phyloP scores from a whole-genome alignment of 2,329 filamentous ascomycete genomes.

The Hypoxylon rubiginosum region DNA sequence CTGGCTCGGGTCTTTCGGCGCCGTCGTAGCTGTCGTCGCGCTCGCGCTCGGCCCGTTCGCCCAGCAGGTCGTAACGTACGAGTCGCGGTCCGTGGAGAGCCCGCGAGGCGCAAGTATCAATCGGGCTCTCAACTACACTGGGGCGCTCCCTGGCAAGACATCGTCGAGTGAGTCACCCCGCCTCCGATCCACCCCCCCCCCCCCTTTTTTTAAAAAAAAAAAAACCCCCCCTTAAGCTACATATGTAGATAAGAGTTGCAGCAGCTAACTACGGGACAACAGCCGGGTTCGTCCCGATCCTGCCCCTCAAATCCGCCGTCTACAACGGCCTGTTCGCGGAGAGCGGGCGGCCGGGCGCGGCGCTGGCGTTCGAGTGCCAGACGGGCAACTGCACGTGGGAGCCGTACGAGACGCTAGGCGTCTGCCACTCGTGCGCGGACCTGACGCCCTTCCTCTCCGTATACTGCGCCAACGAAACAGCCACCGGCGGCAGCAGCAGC shows the following conservation, averaged over 20 bases:
- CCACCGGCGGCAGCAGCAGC: not conserved
- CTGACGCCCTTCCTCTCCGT: slow-evolving; percentile 48
- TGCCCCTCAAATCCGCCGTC: slow-evolving; percentile 53
- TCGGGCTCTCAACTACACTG: slow-evolving; percentile 49
- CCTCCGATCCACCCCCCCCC: no score
- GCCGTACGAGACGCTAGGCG: slow-evolving; percentile 48
- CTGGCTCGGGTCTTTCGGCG: slow-evolving; percentile 49
- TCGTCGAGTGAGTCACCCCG: slow-evolving; percentile 39
- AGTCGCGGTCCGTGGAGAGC: slow-evolving; percentile 42
- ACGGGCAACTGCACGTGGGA: slow-evolving; percentile 52
- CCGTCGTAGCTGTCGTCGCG: slow-evolving; percentile 47
- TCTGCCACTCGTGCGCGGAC: slow-evolving; percentile 48
- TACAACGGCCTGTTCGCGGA: slow-evolving; percentile 54
- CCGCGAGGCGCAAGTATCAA: slow-evolving; percentile 45
- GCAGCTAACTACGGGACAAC: slow-evolving; percentile 7
- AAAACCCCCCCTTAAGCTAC: no score
- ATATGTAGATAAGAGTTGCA: not conserved
- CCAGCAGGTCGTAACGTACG: slow-evolving; percentile 52
- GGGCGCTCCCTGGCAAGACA: slow-evolving; percentile 46
- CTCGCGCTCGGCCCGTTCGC: slow-evolving; percentile 51
- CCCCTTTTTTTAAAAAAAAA: no score
- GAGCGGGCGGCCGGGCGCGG: slow-evolving; percentile 47
- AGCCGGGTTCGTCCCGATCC: slow-evolving; percentile 51
- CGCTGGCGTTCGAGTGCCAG: slow-evolving; percentile 48
- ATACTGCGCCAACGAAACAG: slow-evolving; percentile 42